Evolutionary conservation across 208 protist species (phyloP).

Genomic region (Trypanosoma caninum): DNA sequence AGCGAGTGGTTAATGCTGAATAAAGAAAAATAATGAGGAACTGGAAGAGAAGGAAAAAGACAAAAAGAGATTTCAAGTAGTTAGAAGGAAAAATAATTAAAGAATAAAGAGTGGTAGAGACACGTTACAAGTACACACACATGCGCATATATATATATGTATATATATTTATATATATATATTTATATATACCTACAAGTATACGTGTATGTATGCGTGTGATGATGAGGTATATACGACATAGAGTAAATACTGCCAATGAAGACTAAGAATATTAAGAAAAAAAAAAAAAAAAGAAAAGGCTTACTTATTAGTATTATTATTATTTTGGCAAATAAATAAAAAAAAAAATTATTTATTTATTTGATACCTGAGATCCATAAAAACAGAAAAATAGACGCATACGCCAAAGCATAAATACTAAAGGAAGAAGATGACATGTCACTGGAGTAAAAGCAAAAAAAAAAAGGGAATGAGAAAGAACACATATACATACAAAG

Average conservation of each 20-base stretch:
- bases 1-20: too few species aligned
- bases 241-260: not conserved
- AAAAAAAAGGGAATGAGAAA: not conserved
- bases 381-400: too few species aligned
- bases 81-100: not conserved
- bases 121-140: constrained; percentile 1
- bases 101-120: not conserved
- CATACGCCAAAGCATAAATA: too few species aligned
- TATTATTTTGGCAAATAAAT: too few species aligned
- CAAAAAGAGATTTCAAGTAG: constrained; percentile 10
- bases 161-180: constrained; percentile 13
- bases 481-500: not conserved
- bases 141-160: constrained; percentile 4
- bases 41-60: not conserved
- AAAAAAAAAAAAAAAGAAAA: too few species aligned
- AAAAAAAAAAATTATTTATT: too few species aligned
- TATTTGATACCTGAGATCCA: too few species aligned
- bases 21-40: too few species aligned
- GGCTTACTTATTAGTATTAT: too few species aligned
- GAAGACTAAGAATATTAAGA: not conserved
- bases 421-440: too few species aligned
- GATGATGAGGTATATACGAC: not conserved
- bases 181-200: constrained; percentile 11
- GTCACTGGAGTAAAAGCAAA: not conserved
- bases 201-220: not conserved